Base-by-base conservation (phyloP, 768 basidiomycete species). In the Termitomyces sp. region DNA sequence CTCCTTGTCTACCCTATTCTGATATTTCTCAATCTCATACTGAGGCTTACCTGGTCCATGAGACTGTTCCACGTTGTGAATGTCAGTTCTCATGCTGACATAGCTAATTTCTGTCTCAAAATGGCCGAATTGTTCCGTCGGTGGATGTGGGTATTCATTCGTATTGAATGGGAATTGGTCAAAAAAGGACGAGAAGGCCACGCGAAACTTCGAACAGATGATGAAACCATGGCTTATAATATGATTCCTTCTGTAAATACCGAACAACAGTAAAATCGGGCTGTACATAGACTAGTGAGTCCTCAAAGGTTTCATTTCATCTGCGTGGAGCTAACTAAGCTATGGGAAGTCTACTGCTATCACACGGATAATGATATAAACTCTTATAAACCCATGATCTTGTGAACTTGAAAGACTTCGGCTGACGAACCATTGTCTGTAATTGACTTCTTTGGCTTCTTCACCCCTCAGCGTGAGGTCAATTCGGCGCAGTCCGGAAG, bases 81-180 rank as follows among this genome's bases (percentile, higher is more conserved):
- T 70, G 79, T 85, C 12, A 74, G 78, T 52, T 77, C 83, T 38
- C 91, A 95, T 62, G 87, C 94, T 35, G 90, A 88, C 62, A 73
- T 81, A 16, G 79, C 88, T 18, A 91, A 96, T 39, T 97, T 98
- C 72, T 83, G 88, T 78, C 81, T 98, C 50, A 94, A 99, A 71
- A 78, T 90, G 40, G 84, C 94, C 31, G 97, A 98, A 72, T 72
- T 99, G 29, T 66, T 93, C 33, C 78, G 97, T 59, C 73, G 97
- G 63, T 99, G 97, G 97, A 81, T 98, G 76, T 99, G 97, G 97
- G 94, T 97, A 25, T 98, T 97, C 71, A 70, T 98, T 58, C 84
- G 97, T 35, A 84, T 98, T 39, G 97, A 99, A 72, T 99, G 96
- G 97, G 96, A 98, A 72, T 80, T 86, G 9, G 83, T 93, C 47